phyloP scores from a whole-genome alignment of 257 asterid species.

The Solanum medicagineum region DNA sequence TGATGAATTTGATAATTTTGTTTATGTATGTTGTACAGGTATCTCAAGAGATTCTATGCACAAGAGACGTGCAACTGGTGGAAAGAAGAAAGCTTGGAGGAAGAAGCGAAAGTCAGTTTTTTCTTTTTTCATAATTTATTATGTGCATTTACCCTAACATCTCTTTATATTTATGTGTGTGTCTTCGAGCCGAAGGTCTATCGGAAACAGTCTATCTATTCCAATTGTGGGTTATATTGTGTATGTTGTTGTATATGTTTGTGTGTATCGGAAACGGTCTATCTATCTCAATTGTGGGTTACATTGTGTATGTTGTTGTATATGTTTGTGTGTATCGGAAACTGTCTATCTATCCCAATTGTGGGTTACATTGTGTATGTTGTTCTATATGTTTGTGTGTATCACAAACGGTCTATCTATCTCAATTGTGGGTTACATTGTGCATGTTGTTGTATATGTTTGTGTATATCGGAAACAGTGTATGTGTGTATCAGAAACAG shows the following conservation, averaged over 20 bases:
- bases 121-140: not conserved
- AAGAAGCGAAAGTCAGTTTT: slow-evolving; percentile 18
- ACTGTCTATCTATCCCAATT: too few relatives aligned
- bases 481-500: too few relatives aligned
- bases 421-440: too few relatives aligned
- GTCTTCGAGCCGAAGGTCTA: too few relatives aligned
- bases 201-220: not conserved
- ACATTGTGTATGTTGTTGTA: too few relatives aligned
- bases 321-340: too few relatives aligned
- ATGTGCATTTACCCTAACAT: not conserved
- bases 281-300: too few relatives aligned
- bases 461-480: too few relatives aligned
- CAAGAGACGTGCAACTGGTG: slow-evolving; percentile 3
- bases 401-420: too few relatives aligned
- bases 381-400: not conserved
- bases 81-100: slow-evolving; percentile 9
- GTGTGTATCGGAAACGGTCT: too few relatives aligned
- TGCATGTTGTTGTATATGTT: not conserved
- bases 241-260: too few relatives aligned
- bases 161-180: not conserved
- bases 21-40: slow-evolving; percentile 6
- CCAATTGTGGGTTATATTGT: too few relatives aligned
- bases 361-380: not conserved
- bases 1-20: not conserved
- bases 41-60: slow-evolving; percentile 25